Evolutionary conservation across 2,329 filamentous ascomycete genomes (phyloP), one percentile per base, ranked within the genome.

Genomic region (Fusarium drepaniforme): DNA sequence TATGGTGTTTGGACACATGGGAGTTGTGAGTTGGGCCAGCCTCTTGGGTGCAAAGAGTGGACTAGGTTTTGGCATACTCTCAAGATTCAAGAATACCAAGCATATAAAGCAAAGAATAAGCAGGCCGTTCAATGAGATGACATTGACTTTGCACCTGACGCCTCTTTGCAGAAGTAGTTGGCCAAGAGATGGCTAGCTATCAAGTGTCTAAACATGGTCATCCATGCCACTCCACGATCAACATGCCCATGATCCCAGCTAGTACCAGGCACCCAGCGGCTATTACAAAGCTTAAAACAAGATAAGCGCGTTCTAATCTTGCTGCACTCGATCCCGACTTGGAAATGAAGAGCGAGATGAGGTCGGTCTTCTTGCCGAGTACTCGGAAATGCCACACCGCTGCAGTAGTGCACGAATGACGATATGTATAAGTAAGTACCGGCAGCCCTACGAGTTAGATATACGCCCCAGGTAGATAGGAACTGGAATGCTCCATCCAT

Each of bases 291-390:
- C 33, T 40, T 30, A 42, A 42, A 11, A 4, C n/a, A 61, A 30
- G 40, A 46, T 61, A 46, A 28, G 28, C 59, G 59, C 40, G 21
- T 30, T 33, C 18, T 35, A 23, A 35, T 49, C n/a, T 15, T 62
- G 25, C 7, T 35, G 5, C 3, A 49, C 13, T 46, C 12, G 25
- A 30, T 30, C 25, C 28, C n/a, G 59, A 18, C 21, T 46, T 44
- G 40, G 40, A 25, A 62, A 37, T 25, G 21, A 44, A 61, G 37
- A 28, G 23, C 40, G 38, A 21, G 30, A 35, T 49, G 28, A 25
- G 18, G 60, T 61, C 70, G 70, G 70, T 44, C 42, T 72, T 72
- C 70, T 72, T 72, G 33, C 70, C 70, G 70, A 72, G 42, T 12
- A 30, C 21, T 63, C 58, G 37, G 58, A 37, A 35, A 56, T 13